Conservation (phyloP, 1,139 yeast species). For the Candida sp. region DNA sequence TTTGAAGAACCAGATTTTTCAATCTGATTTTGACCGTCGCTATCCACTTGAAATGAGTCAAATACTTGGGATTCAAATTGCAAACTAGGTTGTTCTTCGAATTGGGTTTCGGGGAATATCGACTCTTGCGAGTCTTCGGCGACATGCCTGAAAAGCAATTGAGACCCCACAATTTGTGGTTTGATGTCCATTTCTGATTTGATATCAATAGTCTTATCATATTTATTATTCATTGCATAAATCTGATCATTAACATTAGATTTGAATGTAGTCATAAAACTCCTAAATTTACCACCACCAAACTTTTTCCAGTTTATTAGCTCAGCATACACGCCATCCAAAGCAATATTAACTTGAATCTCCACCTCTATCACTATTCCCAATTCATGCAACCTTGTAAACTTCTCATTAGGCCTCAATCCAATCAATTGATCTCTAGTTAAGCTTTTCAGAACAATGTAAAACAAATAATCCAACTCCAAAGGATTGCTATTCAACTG, state of each 20-base stretch:
- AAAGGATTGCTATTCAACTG: background rate
- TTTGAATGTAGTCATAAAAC: background rate
- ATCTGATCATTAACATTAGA: background rate
- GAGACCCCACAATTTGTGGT: background rate
- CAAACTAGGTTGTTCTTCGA: background rate
- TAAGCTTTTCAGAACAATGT: background rate
- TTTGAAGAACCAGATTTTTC: background rate
- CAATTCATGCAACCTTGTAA: background rate
- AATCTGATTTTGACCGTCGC: background rate
- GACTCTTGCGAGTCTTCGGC: conserved; percentile 2
- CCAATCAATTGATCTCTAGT: background rate
- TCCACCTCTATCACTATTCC: background rate
- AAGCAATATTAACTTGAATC: background rate
- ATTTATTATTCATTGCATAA: background rate
- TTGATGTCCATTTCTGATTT: background rate
- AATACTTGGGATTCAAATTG: background rate
- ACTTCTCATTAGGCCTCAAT: background rate
- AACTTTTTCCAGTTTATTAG: background rate
- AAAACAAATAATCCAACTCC: conserved; percentile 1
- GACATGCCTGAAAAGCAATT: conserved; percentile 1
- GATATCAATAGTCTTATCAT: conserved; percentile 2
- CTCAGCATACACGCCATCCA: conserved; percentile 4
- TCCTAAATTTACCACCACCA: background rate
- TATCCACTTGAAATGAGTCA: background rate
- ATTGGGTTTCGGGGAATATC: background rate